Percentiles rank a stretch among this genome's conserved stretches.
Conservation (phyloP, 345 rosid genomes). For the Hibiscus tridactylites region DNA sequence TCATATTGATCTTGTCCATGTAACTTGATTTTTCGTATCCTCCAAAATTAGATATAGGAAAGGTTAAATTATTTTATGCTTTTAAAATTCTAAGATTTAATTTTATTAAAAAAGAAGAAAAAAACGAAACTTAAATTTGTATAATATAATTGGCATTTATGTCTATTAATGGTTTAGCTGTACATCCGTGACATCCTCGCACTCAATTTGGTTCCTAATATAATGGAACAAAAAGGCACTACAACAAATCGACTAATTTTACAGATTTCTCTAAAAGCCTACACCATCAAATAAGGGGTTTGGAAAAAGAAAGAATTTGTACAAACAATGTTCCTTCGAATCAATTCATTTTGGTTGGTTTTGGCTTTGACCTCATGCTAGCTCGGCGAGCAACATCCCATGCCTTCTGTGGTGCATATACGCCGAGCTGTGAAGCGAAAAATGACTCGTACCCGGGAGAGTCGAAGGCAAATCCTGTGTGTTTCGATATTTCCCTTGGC, state of each 20-base stretch:
- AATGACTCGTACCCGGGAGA: conserved; percentile 43
- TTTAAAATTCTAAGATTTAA: no score
- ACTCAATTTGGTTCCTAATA: neutral
- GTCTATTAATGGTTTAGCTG: neutral
- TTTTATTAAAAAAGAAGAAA: no score
- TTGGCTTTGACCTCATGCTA: conserved; percentile 46
- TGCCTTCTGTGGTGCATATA: conserved; percentile 85
- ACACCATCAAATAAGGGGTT: neutral
- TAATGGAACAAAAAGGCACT: neutral
- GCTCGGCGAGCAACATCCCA: conserved; percentile 99
- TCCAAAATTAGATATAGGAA: neutral
- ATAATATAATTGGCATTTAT: neutral
- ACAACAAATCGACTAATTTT: neutral
- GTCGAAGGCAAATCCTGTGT: conserved; percentile 95
- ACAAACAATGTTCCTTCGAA: neutral
- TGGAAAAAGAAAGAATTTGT: neutral
- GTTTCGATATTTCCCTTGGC: conserved; percentile 79
- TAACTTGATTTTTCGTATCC: neutral
- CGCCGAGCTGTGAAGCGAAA: conserved; percentile 81
- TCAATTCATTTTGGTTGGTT: conserved; percentile 29
- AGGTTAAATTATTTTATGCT: neutral
- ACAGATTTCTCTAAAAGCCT: neutral
- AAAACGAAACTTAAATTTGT: neutral
- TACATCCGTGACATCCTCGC: neutral
- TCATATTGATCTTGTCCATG: neutral